Conservation (phyloP, 23 red algal genomes). For the Cyanidioschyzon merolae region DNA sequence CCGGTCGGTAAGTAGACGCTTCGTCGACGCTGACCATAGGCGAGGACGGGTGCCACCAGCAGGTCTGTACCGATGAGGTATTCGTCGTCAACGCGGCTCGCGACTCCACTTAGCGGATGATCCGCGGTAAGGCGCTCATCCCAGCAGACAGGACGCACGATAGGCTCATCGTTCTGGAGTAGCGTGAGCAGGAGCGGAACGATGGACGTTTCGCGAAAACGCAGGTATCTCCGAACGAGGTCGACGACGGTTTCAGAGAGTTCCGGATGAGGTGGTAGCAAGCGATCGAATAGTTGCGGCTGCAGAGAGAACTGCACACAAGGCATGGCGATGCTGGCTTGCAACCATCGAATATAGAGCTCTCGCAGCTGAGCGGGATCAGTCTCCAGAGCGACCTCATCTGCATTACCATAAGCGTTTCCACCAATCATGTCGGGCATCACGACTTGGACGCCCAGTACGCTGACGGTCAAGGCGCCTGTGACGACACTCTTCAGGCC, state of each 20-base stretch:
- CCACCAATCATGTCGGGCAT: conserved; percentile 84
- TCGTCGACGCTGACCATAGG: conserved; percentile 27
- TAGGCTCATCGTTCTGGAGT: conserved; percentile 34
- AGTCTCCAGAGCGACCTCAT: background rate
- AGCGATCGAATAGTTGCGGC: background rate
- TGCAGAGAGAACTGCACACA: conserved; percentile 68
- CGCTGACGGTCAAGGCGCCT: conserved; percentile 44
- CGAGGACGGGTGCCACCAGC: conserved; percentile 66
- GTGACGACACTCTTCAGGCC: conserved; percentile 63
- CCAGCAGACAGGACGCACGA: conserved; percentile 83
- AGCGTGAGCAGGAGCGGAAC: conserved; percentile 25
- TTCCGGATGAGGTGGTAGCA: conserved; percentile 17
- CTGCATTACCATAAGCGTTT: conserved; percentile 60
- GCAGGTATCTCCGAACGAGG: conserved; percentile 30
- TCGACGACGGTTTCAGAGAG: conserved; percentile 40
- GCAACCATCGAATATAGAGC: conserved; percentile 66
- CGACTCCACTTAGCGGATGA: conserved; percentile 13
- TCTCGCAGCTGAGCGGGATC: conserved; percentile 41
- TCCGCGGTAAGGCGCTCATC: background rate
- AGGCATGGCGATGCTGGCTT: conserved; percentile 78
- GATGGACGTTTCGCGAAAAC: conserved; percentile 42
- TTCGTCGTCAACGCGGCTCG: conserved; percentile 46
- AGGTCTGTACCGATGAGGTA: conserved; percentile 64
- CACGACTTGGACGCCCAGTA: conserved; percentile 73
- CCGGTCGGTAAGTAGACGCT: conserved; percentile 55